phyloP scores from a whole-genome alignment of 176 grass and related monocot species.

The Microstegium vimineum region DNA sequence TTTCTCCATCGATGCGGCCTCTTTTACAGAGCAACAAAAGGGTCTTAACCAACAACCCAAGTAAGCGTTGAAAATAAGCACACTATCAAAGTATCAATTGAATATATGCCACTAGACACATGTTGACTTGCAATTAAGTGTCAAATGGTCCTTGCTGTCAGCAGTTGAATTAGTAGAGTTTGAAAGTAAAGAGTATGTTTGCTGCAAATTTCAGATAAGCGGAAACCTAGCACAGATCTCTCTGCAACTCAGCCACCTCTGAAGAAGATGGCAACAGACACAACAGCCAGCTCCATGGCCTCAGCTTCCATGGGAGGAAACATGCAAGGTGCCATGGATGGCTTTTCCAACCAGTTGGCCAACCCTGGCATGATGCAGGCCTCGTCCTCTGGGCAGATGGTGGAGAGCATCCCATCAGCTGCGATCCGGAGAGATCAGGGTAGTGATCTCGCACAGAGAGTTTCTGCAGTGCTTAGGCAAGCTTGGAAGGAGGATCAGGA shows the following conservation, averaged over 20 bases:
- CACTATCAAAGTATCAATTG: neutral
- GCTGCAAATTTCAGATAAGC: conserved; percentile 52
- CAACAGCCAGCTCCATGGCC: conserved; percentile 25
- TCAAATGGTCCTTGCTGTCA: neutral
- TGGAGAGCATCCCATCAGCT: conserved; percentile 16
- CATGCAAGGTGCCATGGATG: conserved; percentile 43
- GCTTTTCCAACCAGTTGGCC: conserved; percentile 37
- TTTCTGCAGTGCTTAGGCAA: conserved; percentile 60
- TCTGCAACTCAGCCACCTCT: conserved; percentile 56
- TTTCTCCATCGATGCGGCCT: conserved; percentile 31
- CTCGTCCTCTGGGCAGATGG: conserved; percentile 40
- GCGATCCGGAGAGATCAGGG: conserved; percentile 38
- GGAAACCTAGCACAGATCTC: conserved; percentile 47
- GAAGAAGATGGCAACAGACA: conserved; percentile 67
- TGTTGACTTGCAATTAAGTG: neutral
- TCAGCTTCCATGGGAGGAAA: conserved; percentile 27
- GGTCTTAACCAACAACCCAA: conserved; percentile 54
- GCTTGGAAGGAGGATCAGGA: conserved; percentile 92
- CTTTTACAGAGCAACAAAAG: conserved; percentile 51
- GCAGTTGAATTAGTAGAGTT: neutral
- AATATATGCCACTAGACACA: neutral
- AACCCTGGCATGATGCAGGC: conserved; percentile 36
- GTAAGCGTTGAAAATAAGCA: conserved; percentile 42
- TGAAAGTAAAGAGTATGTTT: neutral
- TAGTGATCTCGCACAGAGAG: conserved; percentile 31